phyloP scores from a whole-genome alignment of 257 asterid genomes.

The Pogostemon cablin region DNA sequence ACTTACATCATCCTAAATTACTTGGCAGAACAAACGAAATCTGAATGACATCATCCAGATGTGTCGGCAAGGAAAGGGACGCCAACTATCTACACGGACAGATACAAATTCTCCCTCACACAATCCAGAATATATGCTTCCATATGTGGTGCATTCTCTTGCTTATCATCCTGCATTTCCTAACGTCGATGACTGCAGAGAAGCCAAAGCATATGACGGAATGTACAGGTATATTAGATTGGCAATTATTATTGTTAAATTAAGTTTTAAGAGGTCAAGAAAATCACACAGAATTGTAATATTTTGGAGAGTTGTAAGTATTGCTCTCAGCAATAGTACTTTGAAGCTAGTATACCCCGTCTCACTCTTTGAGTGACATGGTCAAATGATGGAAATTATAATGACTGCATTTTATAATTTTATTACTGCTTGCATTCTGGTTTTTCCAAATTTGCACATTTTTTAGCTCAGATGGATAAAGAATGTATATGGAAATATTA shows the following conservation, averaged over 20 bases:
- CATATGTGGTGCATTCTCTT: conserved; percentile 90
- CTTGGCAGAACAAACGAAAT: conserved; percentile 75
- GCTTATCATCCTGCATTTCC: conserved; percentile 90
- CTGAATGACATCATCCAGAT: conserved; percentile 85
- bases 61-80: conserved; percentile 82
- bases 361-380: not conserved
- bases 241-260: conserved; percentile 31
- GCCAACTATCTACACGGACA: conserved; percentile 63
- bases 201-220: conserved; percentile 71
- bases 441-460: conserved; percentile 9
- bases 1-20: conserved; percentile 32
- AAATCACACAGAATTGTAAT: conserved; percentile 33
- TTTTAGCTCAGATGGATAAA: conserved; percentile 24
- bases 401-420: conserved; percentile 17
- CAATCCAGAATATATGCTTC: conserved; percentile 82
- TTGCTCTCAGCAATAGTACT: conserved; percentile 17
- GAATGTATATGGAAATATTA: conserved; percentile 20
- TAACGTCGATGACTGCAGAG: conserved; percentile 77
- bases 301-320: conserved; percentile 24
- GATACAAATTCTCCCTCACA: conserved; percentile 59
- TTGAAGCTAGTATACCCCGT: not conserved
- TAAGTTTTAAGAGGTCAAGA: conserved; percentile 22
- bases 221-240: conserved; percentile 78
- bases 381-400: conserved; percentile 10
- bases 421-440: conserved; percentile 24